Evolutionary conservation across 2,329 filamentous ascomycete genomes (phyloP), one percentile per base, ranked within the genome.

Genomic region (Capronia americana): DNA sequence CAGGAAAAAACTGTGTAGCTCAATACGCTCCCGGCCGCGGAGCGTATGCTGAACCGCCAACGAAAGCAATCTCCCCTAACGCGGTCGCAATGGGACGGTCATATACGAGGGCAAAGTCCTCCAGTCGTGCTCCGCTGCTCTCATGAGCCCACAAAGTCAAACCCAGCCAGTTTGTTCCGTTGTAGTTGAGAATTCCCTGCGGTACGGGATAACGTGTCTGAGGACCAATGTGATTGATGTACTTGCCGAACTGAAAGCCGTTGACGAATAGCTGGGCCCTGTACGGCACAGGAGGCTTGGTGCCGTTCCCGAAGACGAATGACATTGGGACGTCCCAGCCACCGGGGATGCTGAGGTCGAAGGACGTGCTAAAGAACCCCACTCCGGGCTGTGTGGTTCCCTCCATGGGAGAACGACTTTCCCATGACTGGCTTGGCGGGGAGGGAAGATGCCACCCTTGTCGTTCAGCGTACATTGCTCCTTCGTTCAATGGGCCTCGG

Each of bases 171-270:
- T 94, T 94, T 34, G 81, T 83, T 0, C 90, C 90, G 4, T 82
- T 81, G 75, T 92, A 90, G 74, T 93, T 85, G 58, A 92, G 79
- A 24, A 93, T 85, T 24, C 90, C 90, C 78, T 92, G 86, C 0
- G 91, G 90, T 0, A 93, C 90, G 1, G 90, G 90, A 74, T 88
- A 93, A 1, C 77, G 81, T 0, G 83, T 87, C 78, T 94, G 90
- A 1, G 91, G 91, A 0, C 91, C 91, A n/a, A 93, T 82, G 69
- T 92, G 89, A 73, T 87, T 88, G n/a, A 79, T 67, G 68, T 85
- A 89, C 74, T 88, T 88, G 2, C 86, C 87, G 69, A 88, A 92
- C 75, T 93, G 90, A 77, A 88, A 93, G 1, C 91, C 91, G 72
- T 93, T 93, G 53, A 93, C 87, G 73, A 85, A 93, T 6, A 93